Base-by-base conservation (phyloP, 441 rosid species). In the Adansonia rubrostipa region DNA sequence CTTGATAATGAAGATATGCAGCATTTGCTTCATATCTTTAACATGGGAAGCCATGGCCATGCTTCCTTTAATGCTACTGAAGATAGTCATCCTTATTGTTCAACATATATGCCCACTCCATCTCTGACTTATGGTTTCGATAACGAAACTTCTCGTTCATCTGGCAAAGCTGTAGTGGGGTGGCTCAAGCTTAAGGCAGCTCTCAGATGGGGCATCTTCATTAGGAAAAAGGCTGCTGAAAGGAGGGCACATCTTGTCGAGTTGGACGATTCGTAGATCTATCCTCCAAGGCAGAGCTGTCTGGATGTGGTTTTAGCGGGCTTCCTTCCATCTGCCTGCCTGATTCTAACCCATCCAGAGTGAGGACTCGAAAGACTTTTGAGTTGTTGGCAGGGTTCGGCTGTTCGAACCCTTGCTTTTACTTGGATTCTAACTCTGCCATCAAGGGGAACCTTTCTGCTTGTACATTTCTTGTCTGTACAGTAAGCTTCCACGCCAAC, bases 131-230 rank as follows among this genome's bases (percentile, higher is more conserved):
- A 77, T 62, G 76, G 81, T 64, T 88, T 85, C 11, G 91, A 84
- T 53, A 93, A 90, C 64, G 93, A 88, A 24, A 88, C 86, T 20
- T 78, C 94, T 15, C 88, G 91, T 70, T 80, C 92, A 24, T 85
- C 98, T 2, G 95, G 98, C 63, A 96, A 92, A 82, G 95, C 96
- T 64, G 97, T 97, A 74, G 86, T 91, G 14, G 97, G 99, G 58
- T 96, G 99, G 98, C 90, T 96, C 71, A 96, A 96, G 88, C 93
- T 96, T 75, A 96, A 96, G 84, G 98, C 99, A 44, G 98, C 99
- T 4, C 90, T 96, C 76, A 86, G 99, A 80, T 94, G 98, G 98
- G 98, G 99, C 5, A 87, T 96, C 81, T 94, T 96, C 80, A 77
- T 93, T 60, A 84, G 98, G 87, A 93, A 93, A 85, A 93, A 86